Conservation (phyloP, 2,329 filamentous ascomycete species). For the Ascochyta koolunga region DNA sequence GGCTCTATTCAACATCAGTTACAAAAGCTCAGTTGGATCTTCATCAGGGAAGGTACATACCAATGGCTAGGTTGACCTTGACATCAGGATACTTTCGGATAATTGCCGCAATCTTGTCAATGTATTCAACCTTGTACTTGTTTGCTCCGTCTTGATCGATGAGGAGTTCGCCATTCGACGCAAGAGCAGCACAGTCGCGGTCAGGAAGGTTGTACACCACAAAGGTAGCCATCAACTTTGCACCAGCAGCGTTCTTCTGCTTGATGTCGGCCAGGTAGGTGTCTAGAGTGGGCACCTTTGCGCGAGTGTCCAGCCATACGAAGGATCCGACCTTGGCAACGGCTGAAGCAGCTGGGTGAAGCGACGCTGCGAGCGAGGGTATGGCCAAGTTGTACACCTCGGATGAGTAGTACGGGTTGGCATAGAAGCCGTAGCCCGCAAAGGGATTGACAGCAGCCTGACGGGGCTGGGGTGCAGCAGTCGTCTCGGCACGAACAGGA, state of each 20-base stretch:
- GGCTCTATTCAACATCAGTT: constrained; percentile 51
- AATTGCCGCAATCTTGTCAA: constrained; percentile 60
- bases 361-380: constrained; percentile 63
- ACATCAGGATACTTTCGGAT: constrained; percentile 61
- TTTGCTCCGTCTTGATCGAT: constrained; percentile 59
- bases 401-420: constrained; percentile 60
- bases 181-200: constrained; percentile 67
- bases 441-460: constrained; percentile 59
- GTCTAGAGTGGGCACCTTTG: constrained; percentile 57
- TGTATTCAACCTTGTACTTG: constrained; percentile 59
- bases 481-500: constrained; percentile 17
- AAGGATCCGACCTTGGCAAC: constrained; percentile 60
- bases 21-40: background rate
- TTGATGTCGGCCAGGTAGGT: constrained; percentile 57
- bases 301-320: constrained; percentile 59
- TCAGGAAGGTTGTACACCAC: constrained; percentile 70
- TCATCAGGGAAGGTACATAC: constrained; percentile 23
- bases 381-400: constrained; percentile 63
- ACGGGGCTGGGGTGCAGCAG: constrained; percentile 23
- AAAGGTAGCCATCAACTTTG: constrained; percentile 57
- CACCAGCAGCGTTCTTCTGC: constrained; percentile 55
- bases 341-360: constrained; percentile 57
- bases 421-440: constrained; percentile 57
- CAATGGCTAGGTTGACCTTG: constrained; percentile 58
- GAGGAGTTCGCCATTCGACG: constrained; percentile 67